Conservation (phyloP, 78 protist species). For the Dictyostelium citrinum region DNA sequence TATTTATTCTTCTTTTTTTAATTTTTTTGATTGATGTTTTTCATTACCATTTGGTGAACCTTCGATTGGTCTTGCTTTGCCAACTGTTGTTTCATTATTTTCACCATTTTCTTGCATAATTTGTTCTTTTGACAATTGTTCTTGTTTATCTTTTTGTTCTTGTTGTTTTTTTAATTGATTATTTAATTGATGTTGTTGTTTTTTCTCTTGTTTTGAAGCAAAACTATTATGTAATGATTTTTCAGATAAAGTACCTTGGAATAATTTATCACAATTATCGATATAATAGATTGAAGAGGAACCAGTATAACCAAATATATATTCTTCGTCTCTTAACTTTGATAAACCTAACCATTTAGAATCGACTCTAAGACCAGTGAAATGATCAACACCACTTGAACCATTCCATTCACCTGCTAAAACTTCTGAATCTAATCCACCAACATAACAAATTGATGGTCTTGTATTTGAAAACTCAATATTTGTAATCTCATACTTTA, state of each 20-base stretch:
- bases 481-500: conserved; percentile 51
- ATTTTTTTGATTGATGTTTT: not conserved
- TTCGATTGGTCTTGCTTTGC: not conserved
- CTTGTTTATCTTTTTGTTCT: not conserved
- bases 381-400: conserved; percentile 44
- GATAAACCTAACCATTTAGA: conserved; percentile 69
- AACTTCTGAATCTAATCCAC: conserved; percentile 73
- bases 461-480: conserved; percentile 31
- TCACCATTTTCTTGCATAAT: not conserved
- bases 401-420: conserved; percentile 75
- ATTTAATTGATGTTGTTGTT: conserved; percentile 1
- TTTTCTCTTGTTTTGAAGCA: not conserved
- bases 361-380: conserved; percentile 62
- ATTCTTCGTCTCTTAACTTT: conserved; percentile 35
- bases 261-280: conserved; percentile 29
- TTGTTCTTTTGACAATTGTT: not conserved
- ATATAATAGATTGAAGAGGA: conserved; percentile 34
- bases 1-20: not conserved
- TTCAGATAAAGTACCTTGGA: not conserved
- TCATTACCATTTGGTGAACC: not conserved
- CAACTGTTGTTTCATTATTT: not conserved
- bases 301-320: conserved; percentile 52
- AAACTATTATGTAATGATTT: not conserved
- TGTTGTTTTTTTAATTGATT: not conserved
- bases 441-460: conserved; percentile 8